Conservation (phyloP, 768 basidiomycete genomes). For the Crassisporium funariophilum region DNA sequence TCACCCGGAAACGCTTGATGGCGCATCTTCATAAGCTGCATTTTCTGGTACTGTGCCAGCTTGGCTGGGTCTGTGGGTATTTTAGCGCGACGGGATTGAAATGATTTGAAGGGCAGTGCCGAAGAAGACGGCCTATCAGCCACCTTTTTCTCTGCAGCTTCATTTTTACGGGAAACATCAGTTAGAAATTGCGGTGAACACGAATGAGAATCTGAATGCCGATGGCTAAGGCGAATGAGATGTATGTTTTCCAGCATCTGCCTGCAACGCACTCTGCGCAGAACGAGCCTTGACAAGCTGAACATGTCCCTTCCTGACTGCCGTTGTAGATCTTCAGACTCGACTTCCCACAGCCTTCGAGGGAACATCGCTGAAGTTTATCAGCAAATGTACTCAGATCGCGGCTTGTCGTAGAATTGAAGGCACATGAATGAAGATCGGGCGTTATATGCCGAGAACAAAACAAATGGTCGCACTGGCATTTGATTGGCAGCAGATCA, state of each 20-base stretch:
- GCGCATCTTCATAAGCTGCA: slow-evolving; percentile 76
- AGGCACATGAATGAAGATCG: slow-evolving; percentile 59
- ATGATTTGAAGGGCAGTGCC: neutral
- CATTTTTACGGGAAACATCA: slow-evolving; percentile 20
- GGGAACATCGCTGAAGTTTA: slow-evolving; percentile 51
- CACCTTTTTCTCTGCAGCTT: slow-evolving; percentile 6
- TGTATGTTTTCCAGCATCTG: slow-evolving; percentile 6
- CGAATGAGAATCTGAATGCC: slow-evolving; percentile 61
- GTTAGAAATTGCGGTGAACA: slow-evolving; percentile 42
- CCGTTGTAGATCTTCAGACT: slow-evolving; percentile 47
- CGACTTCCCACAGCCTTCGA: slow-evolving; percentile 53
- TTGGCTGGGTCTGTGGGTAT: slow-evolving; percentile 54
- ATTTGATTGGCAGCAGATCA: slow-evolving; percentile 80
- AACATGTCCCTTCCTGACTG: slow-evolving; percentile 44
- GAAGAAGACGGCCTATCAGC: neutral
- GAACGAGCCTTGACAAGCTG: slow-evolving; percentile 56
- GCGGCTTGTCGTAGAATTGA: slow-evolving; percentile 9
- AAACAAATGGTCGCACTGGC: slow-evolving; percentile 59
- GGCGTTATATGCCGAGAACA: slow-evolving; percentile 66
- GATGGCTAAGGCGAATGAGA: slow-evolving; percentile 51
- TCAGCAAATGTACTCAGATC: slow-evolving; percentile 15
- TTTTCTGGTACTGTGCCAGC: slow-evolving; percentile 52
- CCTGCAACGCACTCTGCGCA: slow-evolving; percentile 55
- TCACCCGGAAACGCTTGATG: slow-evolving; percentile 69
- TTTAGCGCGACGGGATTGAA: slow-evolving; percentile 28